Conservation (phyloP, 1,284 basidiomycete genomes). For the Thecaphora frezii region DNA sequence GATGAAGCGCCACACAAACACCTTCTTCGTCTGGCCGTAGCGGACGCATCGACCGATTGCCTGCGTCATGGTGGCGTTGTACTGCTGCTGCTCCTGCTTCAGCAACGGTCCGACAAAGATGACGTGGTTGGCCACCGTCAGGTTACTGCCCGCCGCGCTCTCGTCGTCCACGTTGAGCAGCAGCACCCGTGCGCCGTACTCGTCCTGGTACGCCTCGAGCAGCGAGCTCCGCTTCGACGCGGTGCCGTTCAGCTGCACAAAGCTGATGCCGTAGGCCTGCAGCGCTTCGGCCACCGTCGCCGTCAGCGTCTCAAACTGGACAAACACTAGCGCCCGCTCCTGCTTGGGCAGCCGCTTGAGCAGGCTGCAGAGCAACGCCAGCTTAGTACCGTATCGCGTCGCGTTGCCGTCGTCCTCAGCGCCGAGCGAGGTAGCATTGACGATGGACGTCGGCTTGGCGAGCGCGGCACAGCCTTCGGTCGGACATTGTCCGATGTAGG, state of each 20-base stretch:
- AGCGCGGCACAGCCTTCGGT: slow-evolving; percentile 35
- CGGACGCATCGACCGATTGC: slow-evolving; percentile 39
- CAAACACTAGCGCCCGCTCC: slow-evolving; percentile 85
- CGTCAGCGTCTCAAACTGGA: slow-evolving; percentile 90
- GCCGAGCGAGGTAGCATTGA: slow-evolving; percentile 34
- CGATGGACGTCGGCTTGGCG: slow-evolving; percentile 36
- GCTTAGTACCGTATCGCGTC: slow-evolving; percentile 77
- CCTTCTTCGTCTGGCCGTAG: slow-evolving; percentile 44
- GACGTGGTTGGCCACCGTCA: slow-evolving; percentile 90
- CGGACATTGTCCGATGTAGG: slow-evolving; percentile 41
- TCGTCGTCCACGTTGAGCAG: slow-evolving; percentile 90
- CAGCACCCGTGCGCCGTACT: slow-evolving; percentile 70
- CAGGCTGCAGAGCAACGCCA: slow-evolving; percentile 78
- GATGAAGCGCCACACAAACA: slow-evolving; percentile 35
- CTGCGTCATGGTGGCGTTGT: slow-evolving; percentile 44
- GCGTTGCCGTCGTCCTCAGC: slow-evolving; percentile 64
- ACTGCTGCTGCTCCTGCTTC: slow-evolving; percentile 65
- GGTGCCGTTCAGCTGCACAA: slow-evolving; percentile 78
- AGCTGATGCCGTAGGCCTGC: slow-evolving; percentile 70
- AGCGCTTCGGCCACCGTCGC: slow-evolving; percentile 85
- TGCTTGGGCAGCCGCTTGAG: slow-evolving; percentile 76
- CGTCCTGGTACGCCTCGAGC: slow-evolving; percentile 68
- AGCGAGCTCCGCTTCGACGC: slow-evolving; percentile 60
- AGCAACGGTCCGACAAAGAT: slow-evolving; percentile 90
- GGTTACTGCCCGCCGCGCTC: slow-evolving; percentile 86